Percentiles rank a stretch among this genome's conserved stretches.
Conservation (phyloP, 192 early-diverging fungal genomes). For the Spinellus fusiger region DNA sequence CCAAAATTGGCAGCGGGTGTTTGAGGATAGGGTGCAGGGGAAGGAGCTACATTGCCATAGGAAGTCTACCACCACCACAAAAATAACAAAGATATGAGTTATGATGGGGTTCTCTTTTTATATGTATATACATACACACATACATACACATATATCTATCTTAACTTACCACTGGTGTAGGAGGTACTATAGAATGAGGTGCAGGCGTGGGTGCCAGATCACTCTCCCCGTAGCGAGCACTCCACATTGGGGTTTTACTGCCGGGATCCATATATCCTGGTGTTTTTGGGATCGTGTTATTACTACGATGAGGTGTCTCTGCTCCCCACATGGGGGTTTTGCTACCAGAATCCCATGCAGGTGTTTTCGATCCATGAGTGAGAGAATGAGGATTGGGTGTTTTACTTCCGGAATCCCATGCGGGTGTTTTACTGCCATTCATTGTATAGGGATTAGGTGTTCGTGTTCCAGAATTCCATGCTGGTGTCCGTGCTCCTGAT, state of each 20-base stretch:
- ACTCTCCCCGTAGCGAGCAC: constrained; percentile 17
- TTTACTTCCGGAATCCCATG: constrained; percentile 54
- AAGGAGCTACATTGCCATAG: constrained; percentile 34
- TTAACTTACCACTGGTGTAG: constrained; percentile 20
- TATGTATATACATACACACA: neutral
- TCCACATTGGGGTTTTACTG: constrained; percentile 35
- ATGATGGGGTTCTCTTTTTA: neutral
- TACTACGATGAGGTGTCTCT: neutral
- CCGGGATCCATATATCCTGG: constrained; percentile 46
- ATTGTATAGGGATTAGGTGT: constrained; percentile 51
- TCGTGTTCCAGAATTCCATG: constrained; percentile 43
- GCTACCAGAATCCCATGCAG: constrained; percentile 63
- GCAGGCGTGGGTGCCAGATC: constrained; percentile 49
- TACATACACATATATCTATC: neutral
- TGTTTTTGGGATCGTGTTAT: neutral
- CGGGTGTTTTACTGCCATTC: constrained; percentile 43
- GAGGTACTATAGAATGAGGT: constrained; percentile 16
- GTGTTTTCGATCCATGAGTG: constrained; percentile 46
- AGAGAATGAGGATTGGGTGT: constrained; percentile 40
- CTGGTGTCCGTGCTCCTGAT: constrained; percentile 37
- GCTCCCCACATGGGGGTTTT: constrained; percentile 17
- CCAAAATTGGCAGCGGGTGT: constrained; percentile 35
- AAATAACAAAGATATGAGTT: neutral
- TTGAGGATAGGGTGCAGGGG: constrained; percentile 38
- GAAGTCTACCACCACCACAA: constrained; percentile 3